Evolutionary conservation across 2,329 filamentous ascomycete genomes (phyloP), one percentile per base, ranked within the genome.

Genomic region (Ceratocystis colombiana): DNA sequence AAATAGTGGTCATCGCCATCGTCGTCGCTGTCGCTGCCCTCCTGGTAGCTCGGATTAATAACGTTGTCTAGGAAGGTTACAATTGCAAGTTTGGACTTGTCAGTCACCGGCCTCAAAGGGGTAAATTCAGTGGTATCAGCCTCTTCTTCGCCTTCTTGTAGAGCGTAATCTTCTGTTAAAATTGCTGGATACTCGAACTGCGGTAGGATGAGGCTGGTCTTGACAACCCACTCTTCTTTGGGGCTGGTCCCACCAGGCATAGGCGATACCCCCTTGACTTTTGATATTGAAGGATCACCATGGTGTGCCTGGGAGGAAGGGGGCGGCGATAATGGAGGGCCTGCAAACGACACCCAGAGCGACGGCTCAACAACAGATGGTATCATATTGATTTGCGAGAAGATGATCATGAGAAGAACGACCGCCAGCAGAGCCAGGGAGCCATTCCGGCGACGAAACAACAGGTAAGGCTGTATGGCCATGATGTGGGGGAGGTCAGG

Each of bases 1-100:
- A 76, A 77, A 70, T 79, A 79, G 61, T 72, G 70, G 67, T 77
- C 75, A 30, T 74, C 72, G 5, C 37, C 4, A 12, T 72, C 70
- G 28, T 50, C 48, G 48, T 41, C 37, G 3, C 3, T 10, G 37
- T 4, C 37, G 37, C 37, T 12, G 10, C 12, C 48, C 72, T 70
- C 12, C 67, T 37, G 28, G 55, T 6, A 5, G 1, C n/a, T 25
- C 33, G 20, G 28, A 12, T 69, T 67, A 61, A 71, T 71, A 41
- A 70, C 70, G 55, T 73, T 72, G 46, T 74, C 73, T 8, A 77
- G 73, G 67, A 77, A 76, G 7, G 76, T 77, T 10, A 74, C 76
- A 57, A 75, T 73, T 3, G 75, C 75, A 46, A 69, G 50, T n/a
- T 64, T 68, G 6, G 69, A 70, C 33, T 59, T 45, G 33, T 30